Evolutionary conservation across 169 alveolate genomes (phyloP).

Genomic region (Cystoisospora suis): DNA sequence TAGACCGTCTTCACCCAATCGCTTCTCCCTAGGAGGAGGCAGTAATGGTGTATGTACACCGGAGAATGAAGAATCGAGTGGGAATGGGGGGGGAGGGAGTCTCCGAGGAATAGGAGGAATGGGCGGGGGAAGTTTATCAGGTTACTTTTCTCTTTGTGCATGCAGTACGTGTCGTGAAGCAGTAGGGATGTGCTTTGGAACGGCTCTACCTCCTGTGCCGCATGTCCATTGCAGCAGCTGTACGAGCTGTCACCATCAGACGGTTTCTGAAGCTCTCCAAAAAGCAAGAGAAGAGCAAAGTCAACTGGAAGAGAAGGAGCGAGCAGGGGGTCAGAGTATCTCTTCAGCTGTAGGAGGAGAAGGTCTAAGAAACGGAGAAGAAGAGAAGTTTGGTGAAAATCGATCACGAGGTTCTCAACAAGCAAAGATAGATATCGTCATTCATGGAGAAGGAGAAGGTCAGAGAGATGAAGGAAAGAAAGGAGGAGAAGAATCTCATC

Average conservation of each 20-base stretch:
- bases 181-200: not conserved
- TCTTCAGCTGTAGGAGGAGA: not conserved
- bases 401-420: too few relatives aligned
- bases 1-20: too few relatives aligned
- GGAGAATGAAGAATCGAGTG: too few relatives aligned
- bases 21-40: too few relatives aligned
- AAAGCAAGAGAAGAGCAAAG: not conserved
- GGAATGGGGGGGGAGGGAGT: too few relatives aligned
- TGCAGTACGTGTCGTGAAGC: slow-evolving; percentile 30
- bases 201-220: slow-evolving; percentile 5
- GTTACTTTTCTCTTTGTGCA: slow-evolving; percentile 12
- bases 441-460: not conserved
- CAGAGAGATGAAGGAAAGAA: not conserved
- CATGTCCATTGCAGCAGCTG: slow-evolving; percentile 41
- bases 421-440: not conserved
- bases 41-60: too few relatives aligned
- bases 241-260: not conserved
- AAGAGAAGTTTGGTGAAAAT: too few relatives aligned
- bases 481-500: not conserved
- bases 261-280: not conserved
- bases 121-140: too few relatives aligned
- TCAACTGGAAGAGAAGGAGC: not conserved
- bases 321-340: not conserved
- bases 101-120: too few relatives aligned
- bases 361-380: too few relatives aligned